Evolutionary conservation across 2,329 filamentous ascomycete species (phyloP), one percentile per base, ranked within the genome.

Genomic region (Trichoderma semiorbis): DNA sequence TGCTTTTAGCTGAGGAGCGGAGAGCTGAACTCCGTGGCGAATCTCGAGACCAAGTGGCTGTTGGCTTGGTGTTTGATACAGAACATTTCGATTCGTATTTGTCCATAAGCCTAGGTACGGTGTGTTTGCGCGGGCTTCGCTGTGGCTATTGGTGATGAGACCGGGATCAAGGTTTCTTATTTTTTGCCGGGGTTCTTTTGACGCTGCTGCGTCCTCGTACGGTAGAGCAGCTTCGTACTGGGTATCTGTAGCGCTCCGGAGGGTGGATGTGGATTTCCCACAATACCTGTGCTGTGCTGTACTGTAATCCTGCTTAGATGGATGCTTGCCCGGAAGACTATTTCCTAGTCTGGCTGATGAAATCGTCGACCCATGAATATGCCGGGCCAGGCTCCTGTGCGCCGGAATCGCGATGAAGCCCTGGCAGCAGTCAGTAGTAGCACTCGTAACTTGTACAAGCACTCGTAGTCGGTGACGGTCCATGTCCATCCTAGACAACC

Each of bases 121-220:
- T 60, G 65, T 68, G 53, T 16, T 32, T 47, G 65, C 28, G 65
- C 26, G 53, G 65, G 53, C 53, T 60, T 58, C 36, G 53, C 53
- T 43, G 53, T 60, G 65, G 65, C 65, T 69, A 28, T 28, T 61
- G 47, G 39, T 69, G 39, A 69, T 34, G 36, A 69, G 66, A 69
- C 66, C 28, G 55, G 67, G 67, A 69, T 69, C 67, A 61, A 62
- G 55, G 67, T 69, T 69, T 61, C 67, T 69, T 39, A 53, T 61
- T 69, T 62, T 21, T n/a, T 62, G 67, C 57, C 67, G 57, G 66
- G 66, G 36, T 43, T 67, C 24, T 60, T 47, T 61, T 53, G 47
- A 53, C 47, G 66, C 18, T 60, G 64, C 53, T 34, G 55, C 53
- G 32, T 57, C 24, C 64, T 39, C 16, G 62, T 53, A 65, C 62